Base-by-base conservation (phyloP, 768 basidiomycete genomes). In the Cystobasidium tubakii region DNA sequence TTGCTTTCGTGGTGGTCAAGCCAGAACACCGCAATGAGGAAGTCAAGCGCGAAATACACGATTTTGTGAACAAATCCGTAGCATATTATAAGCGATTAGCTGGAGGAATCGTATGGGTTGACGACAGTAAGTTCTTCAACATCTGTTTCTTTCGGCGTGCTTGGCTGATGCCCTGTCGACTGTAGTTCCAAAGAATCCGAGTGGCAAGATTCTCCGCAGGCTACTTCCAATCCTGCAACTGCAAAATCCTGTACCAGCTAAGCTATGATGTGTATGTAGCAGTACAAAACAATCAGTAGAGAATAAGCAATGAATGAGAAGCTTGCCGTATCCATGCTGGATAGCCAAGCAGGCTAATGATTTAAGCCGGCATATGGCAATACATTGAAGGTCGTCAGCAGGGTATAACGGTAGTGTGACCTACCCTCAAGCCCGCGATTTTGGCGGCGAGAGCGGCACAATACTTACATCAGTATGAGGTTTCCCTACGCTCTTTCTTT, bases 1-100 rank as follows among this genome's bases (percentile, higher is more conserved):
- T 60, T 27, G 57, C 57, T 6, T 60, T 60, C 27, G 57, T 60
- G 25, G 57, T 60, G 25, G 57, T 60, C 23, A 60, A 60, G 57
- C 17, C 57, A 21, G 57, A 60, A 29, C 29, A 60, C 27, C 25
- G 57, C 13, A 60, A 6, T 23, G 33, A 34, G 15, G 57, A 2
- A 12, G 57, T 60, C 57, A 34, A 60, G 27, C 25, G 21, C 4
- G 57, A 60, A 23, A 60, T 60, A 12, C 17, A 60, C 57, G 29
- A 60, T 15, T 60, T 29, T 31, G 57, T 60, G 1, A 60, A 60
- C 27, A 12, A 29, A 6, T 27, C 57, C 12, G 57, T 60, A 23
- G 57, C 57, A 29, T 34, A 34, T 21, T 60, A 60, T 29, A 60
- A 60, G 57, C 57, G 57, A 6, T 25, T 60, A 29, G 57, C 57